Percentiles rank a stretch among this genome's conserved stretches.
These are phyloP conservation scores for Plasmodium chabaudi DNA, from an alignment of 169 alveolate species.

Conservation along the genomic window DNA sequence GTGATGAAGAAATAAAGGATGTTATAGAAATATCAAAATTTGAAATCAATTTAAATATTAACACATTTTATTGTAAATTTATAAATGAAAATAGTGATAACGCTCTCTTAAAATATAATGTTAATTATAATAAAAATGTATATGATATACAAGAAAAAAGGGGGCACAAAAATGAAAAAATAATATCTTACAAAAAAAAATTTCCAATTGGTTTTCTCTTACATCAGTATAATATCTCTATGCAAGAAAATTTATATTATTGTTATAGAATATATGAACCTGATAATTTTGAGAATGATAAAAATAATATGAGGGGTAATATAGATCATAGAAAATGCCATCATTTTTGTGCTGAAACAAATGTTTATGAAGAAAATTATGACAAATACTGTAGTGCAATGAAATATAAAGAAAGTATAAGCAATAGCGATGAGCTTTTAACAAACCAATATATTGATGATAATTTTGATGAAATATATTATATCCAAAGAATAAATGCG, in stretches of 20 bases:
- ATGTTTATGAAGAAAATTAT: too few species aligned
- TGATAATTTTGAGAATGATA: too few species aligned
- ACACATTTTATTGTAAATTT: conserved; percentile 15
- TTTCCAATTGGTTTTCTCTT: neutral
- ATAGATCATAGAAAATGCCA: too few species aligned
- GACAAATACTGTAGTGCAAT: too few species aligned
- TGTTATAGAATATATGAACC: neutral
- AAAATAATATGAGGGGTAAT: too few species aligned
- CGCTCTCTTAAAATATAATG: conserved; percentile 16
- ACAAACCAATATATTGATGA: conserved; percentile 37
- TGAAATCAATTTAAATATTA: conserved; percentile 42
- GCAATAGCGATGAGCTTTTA: neutral
- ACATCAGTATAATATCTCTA: conserved; percentile 9
- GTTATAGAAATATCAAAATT: conserved; percentile 36
- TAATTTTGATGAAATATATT: conserved; percentile 49
- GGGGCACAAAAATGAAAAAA: conserved; percentile 16
- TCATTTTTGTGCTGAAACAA: too few species aligned
- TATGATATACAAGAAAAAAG: conserved; percentile 39
- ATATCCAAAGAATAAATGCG: conserved; percentile 44
- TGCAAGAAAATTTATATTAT: conserved; percentile 9
- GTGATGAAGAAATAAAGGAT: conserved; percentile 42
- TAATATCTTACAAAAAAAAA: neutral
- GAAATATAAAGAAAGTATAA: too few species aligned
- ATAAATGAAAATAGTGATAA: conserved; percentile 20
- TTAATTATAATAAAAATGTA: conserved; percentile 29